A percentile compares a stretch with the other conserved stretches of the same genome.
These are phyloP conservation scores for Trichoderma reesei DNA, from an alignment of 495 filamentous ascomycete genomes.

Conservation along the genomic window DNA sequence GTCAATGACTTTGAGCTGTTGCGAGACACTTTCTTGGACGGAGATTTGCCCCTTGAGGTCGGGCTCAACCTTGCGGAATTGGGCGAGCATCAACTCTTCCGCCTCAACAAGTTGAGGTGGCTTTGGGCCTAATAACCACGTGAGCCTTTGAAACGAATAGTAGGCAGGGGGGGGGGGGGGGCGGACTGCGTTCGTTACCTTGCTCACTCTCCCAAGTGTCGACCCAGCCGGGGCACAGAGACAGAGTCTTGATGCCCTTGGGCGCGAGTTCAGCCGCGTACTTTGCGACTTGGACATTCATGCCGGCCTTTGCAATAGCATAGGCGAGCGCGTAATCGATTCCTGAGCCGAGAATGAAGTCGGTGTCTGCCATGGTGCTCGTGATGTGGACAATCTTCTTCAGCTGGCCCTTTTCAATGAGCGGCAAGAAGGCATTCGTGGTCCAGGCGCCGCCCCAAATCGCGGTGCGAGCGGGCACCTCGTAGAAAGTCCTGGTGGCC, in stretches of 20 bases:
- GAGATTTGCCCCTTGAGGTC: not conserved
- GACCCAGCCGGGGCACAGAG: constrained; percentile 21
- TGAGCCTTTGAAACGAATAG: not conserved
- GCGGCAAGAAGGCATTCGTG: constrained; percentile 43
- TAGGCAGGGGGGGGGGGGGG: not conserved
- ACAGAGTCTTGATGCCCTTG: constrained; percentile 40
- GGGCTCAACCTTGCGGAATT: not conserved
- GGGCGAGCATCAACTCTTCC: not conserved
- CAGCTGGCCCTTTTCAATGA: constrained; percentile 33
- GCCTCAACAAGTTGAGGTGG: not conserved
- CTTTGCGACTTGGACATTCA: constrained; percentile 33
- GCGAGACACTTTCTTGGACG: not conserved
- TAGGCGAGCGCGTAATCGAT: constrained; percentile 18
- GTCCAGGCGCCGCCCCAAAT: constrained; percentile 38
- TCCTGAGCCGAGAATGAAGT: constrained; percentile 18
- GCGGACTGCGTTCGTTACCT: constrained; percentile 13
- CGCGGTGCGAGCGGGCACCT: constrained; percentile 33
- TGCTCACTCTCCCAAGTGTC: constrained; percentile 15
- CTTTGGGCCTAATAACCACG: not conserved
- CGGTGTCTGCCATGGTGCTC: constrained; percentile 32
- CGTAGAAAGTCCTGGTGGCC: constrained; percentile 20
- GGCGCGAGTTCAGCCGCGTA: constrained; percentile 40
- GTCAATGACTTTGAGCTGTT: not conserved
- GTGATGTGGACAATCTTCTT: constrained; percentile 51
- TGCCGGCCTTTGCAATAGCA: constrained; percentile 23